Conservation (phyloP, 2,329 filamentous ascomycete species). For the Fusarium globosum region DNA sequence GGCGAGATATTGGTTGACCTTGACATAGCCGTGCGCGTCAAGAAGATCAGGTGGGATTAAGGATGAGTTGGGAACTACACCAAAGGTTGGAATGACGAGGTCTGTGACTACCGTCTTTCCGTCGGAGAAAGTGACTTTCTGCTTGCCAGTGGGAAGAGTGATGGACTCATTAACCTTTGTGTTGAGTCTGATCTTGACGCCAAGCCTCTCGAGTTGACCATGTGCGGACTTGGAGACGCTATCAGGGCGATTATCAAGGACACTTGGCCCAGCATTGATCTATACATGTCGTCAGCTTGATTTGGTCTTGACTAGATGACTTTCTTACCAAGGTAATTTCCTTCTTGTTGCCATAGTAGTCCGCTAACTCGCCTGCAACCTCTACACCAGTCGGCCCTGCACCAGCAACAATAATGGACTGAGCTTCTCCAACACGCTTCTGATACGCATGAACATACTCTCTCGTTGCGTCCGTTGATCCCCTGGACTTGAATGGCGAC, state of each 20-base stretch:
- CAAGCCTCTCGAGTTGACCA: background rate
- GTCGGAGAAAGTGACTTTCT: background rate
- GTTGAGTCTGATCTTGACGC: background rate
- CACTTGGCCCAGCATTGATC: background rate
- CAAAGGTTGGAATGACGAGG: background rate
- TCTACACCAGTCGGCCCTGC: constrained; percentile 2
- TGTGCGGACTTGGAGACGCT: background rate
- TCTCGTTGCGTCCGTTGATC: background rate
- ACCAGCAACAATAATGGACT: background rate
- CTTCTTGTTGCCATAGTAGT: background rate
- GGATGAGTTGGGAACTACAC: background rate
- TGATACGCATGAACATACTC: background rate
- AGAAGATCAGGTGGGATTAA: background rate
- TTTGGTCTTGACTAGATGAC: fast-evolving
- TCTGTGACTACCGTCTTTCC: background rate
- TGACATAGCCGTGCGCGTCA: background rate
- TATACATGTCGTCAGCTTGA: background rate
- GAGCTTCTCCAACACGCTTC: background rate
- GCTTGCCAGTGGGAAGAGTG: background rate
- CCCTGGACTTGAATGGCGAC: background rate
- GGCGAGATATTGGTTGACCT: background rate
- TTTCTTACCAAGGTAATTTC: background rate
- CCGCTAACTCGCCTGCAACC: background rate
- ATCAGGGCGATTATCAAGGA: background rate
- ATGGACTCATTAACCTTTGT: background rate